These are phyloP conservation scores for Monosporascus sp. DNA, from an alignment of 2,329 filamentous ascomycete genomes.

Conservation along the genomic window DNA sequence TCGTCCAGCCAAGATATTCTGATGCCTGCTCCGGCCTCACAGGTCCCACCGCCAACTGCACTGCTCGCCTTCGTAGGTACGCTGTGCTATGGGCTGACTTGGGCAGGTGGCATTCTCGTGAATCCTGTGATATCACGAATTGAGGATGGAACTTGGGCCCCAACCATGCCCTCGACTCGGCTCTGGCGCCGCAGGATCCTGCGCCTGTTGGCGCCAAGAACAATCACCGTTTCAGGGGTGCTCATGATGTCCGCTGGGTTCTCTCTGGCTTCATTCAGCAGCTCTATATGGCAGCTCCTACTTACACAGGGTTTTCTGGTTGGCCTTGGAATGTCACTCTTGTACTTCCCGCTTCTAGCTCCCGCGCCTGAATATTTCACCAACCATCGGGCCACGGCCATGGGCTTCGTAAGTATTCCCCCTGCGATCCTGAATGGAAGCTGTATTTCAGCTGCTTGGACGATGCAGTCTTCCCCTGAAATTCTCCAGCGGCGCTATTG, in stretches of 20 bases:
- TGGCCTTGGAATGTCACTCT: constrained; percentile 37
- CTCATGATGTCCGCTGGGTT: constrained; percentile 37
- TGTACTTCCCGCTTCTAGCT: constrained; percentile 38
- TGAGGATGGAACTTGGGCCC: constrained; percentile 25
- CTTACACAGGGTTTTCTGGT: constrained; percentile 38
- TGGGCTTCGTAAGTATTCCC: constrained; percentile 33
- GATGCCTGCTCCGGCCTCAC: constrained; percentile 22
- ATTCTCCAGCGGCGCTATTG: neutral
- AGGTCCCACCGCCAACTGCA: constrained; percentile 31
- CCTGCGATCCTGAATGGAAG: neutral
- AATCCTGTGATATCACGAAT: constrained; percentile 42
- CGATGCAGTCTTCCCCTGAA: neutral
- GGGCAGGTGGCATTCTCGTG: constrained; percentile 43
- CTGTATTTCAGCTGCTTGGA: neutral
- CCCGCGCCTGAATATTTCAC: constrained; percentile 46
- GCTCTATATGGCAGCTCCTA: constrained; percentile 35
- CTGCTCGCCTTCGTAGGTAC: constrained; percentile 44
- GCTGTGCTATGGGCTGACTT: constrained; percentile 42
- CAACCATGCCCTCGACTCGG: constrained; percentile 11
- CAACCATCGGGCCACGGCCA: constrained; percentile 39
- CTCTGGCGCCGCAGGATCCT: constrained; percentile 18
- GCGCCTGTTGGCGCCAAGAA: constrained; percentile 24
- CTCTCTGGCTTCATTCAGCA: constrained; percentile 32
- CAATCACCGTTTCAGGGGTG: constrained; percentile 37
- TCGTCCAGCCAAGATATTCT: constrained; percentile 36